These are phyloP conservation scores for Euphorbia celastroides DNA, from an alignment of 441 rosid species.

Conservation along the genomic window DNA sequence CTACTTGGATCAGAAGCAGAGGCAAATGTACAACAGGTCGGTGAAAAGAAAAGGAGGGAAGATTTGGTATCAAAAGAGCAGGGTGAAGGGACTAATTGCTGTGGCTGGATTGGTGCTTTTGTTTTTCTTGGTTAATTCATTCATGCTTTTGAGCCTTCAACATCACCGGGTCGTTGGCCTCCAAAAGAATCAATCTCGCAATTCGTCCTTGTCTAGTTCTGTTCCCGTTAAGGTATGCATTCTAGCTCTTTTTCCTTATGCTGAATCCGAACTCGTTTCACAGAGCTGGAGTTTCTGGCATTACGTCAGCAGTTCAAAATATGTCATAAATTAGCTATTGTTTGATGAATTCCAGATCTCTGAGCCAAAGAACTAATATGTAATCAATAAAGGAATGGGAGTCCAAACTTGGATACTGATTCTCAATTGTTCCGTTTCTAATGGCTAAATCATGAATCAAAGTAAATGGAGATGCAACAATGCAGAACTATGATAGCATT, in stretches of 20 bases:
- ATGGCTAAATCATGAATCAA: not conserved
- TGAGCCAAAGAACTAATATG: not conserved
- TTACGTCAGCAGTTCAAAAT: not conserved
- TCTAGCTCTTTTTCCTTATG: not conserved
- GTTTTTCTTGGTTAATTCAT: slow-evolving; percentile 65
- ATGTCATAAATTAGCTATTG: not conserved
- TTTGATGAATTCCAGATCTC: slow-evolving; percentile 4
- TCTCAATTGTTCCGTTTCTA: not conserved
- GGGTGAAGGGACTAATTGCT: slow-evolving; percentile 39
- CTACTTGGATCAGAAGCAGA: slow-evolving; percentile 22
- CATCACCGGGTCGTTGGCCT: slow-evolving; percentile 31
- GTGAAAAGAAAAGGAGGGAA: slow-evolving; percentile 40
- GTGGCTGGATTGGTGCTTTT: slow-evolving; percentile 47
- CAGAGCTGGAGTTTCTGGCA: not conserved
- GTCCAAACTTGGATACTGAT: not conserved
- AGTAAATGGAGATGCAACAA: not conserved
- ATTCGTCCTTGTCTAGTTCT: slow-evolving; percentile 32
- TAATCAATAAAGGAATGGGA: too few species aligned
- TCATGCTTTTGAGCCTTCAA: slow-evolving; percentile 65
- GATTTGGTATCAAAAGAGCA: slow-evolving; percentile 35
- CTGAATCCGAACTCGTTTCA: too few species aligned
- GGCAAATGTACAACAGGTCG: slow-evolving; percentile 30
- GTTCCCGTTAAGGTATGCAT: slow-evolving; percentile 40
- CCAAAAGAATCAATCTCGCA: slow-evolving; percentile 23
- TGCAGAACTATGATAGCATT: not conserved